phyloP scores from a whole-genome alignment of 345 rosid genomes.

The Turritis glabra region DNA sequence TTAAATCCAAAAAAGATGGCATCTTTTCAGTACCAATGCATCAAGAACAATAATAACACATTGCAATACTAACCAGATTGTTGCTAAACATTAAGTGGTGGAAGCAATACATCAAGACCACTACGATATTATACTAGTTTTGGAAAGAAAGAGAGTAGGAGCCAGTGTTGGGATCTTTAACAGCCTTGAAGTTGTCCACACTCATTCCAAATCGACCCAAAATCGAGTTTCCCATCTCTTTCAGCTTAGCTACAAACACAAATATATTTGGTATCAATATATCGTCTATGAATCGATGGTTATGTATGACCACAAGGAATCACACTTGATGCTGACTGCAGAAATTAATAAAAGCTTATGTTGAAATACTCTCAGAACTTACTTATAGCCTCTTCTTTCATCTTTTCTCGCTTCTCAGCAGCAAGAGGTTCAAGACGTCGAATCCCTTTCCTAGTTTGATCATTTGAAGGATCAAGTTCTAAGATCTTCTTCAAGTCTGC shows the following conservation, averaged over 20 bases:
- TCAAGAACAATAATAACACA: conserved; percentile 9
- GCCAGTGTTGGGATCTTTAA: conserved; percentile 93
- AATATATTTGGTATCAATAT: not conserved
- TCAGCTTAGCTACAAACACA: conserved; percentile 65
- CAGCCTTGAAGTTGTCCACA: conserved; percentile 89
- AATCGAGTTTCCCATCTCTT: conserved; percentile 86
- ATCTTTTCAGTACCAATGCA: conserved; percentile 8
- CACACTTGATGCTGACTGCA: not conserved
- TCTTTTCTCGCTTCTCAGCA: conserved; percentile 85
- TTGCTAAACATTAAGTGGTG: conserved; percentile 16
- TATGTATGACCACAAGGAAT: conserved; percentile 8
- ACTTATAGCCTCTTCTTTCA: conserved; percentile 99
- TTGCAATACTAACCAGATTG: conserved; percentile 10
- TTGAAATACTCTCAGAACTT: conserved; percentile 32
- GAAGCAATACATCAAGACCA: conserved; percentile 19
- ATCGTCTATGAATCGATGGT: not conserved
- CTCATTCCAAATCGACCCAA: conserved; percentile 94
- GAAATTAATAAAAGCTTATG: not conserved
- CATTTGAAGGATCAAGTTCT: conserved; percentile 82
- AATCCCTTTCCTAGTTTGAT: conserved; percentile 69
- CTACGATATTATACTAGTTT: not conserved
- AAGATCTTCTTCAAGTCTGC: conserved; percentile 81
- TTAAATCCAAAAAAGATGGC: not conserved
- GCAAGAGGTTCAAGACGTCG: conserved; percentile 80
- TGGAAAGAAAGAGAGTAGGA: conserved; percentile 78